Evolutionary conservation across 73 alveolate species (phyloP), one percentile per base, ranked within the genome.

Genomic region (Paramecium primaurelia): DNA sequence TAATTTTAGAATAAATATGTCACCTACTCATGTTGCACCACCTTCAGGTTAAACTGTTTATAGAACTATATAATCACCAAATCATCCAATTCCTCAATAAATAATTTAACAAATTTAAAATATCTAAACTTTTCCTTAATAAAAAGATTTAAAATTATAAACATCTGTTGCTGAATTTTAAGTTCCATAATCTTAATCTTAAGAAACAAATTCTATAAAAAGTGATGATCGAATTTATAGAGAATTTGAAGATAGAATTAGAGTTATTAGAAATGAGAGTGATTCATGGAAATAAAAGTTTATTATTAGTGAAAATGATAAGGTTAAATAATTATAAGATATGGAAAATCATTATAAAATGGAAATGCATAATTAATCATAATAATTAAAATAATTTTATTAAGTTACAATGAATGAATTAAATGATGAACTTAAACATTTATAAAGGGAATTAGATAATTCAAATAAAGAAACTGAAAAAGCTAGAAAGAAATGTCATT

Each of bases 251-350:
- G 91, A 80, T 25, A 80, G 91, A 80, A 45, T 80, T 12, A 45
- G 75, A 80, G 32, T 80, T 10, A 25, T 32, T 44, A 20, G 34
- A 80, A 38, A 45, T 40, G 91, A 80, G 7, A 25, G 77, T 26
- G 91, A 42, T 45, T 80, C 58, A 18, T 80, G 91, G 91, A 80
- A 80, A 80, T 49, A 80, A 47, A 80, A 80, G 54, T 80, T 26
- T 80, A 25, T 40, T 22, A 28, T 47, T 25, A 45, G 91, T 49
- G 91, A 80, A 20, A 28, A 42, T 80, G 91, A 47, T 12, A 80
- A 80, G 16, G 32, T 26, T 8, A 42, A 80, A 80, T 22, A 80
- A 45, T 6, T 80, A 32, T 44, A 80, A 47, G 71, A 80, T 26
- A 42, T 80, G 28, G 91, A 80, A 25, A 28, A 32, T 7, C 47